Evolutionary conservation across 352 stramenopile genomes (phyloP).

Genomic region (Globisporangium paddicum): DNA sequence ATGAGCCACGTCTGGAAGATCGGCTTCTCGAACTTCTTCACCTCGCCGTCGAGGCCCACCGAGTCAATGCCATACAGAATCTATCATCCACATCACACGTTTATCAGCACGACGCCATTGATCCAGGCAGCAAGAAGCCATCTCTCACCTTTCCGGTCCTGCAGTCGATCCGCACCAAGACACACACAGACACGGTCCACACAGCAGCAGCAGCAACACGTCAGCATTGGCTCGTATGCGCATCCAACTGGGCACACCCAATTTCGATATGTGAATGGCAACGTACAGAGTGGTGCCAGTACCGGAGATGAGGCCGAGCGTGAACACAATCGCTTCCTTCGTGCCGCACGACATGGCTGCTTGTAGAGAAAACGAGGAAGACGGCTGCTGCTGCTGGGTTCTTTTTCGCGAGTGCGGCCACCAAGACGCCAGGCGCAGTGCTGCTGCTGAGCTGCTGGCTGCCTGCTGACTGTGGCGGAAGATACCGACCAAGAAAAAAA

Average conservation of each 20-base stretch:
- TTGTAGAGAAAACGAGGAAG: neutral
- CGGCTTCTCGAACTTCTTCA: constrained; percentile 93
- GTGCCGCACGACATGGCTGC: constrained; percentile 70
- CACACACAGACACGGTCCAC: neutral
- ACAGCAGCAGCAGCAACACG: neutral
- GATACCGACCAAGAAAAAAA: neutral
- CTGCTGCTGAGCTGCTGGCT: neutral
- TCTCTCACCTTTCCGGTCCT: constrained; percentile 60
- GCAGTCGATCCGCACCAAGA: constrained; percentile 3
- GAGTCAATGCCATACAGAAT: constrained; percentile 92
- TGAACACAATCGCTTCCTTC: constrained; percentile 74
- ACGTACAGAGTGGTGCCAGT: constrained; percentile 81
- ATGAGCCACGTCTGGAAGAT: constrained; percentile 97
- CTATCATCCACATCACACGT: constrained; percentile 31
- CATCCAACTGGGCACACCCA: neutral
- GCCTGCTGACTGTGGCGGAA: neutral
- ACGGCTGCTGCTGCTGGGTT: neutral
- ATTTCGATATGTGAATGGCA: neutral
- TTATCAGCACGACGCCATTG: no score
- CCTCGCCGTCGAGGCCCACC: constrained; percentile 79
- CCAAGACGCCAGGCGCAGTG: neutral
- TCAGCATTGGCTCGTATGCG: neutral
- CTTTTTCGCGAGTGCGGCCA: constrained; percentile 4
- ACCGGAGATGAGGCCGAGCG: constrained; percentile 74
- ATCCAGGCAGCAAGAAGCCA: neutral